Evolutionary conservation across 78 protist genomes (phyloP), one percentile per base, ranked within the genome.

Genomic region (Neovahlkampfia damariscottae): DNA sequence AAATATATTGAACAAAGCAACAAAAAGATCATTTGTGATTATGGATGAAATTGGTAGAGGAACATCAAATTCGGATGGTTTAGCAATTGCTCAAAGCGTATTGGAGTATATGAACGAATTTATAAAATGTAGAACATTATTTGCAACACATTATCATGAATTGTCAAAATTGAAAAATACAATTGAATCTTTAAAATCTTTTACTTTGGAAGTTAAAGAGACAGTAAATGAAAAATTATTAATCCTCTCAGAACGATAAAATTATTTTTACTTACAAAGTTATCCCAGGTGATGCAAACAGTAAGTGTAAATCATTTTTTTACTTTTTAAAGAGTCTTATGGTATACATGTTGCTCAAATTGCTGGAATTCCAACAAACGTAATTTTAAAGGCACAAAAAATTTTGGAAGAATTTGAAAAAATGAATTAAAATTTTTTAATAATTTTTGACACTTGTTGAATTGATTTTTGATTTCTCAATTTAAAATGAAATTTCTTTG

Each of bases 131-230:
- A 69, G 88, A 29, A 82, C 87, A 41, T 62, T 97, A 38, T 96
- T 97, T 79, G 80, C 97, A 30, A 97, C 99, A 7, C 99, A 97
- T 80, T 94, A 95, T 77, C 98, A 96, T 81, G 67, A 77, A 62
- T 85, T 96, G 31, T 69, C 82, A 8, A 73, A 3, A 10, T 67
- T 78, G 76, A 5, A 27, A 39, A 38, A 10, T 70, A 87, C 28
- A 70, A 82, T 38, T 94, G 91, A 72, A 85, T 70, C 38, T 6
- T 6, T 7, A 3, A 29, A 19, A 5, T 3, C 5, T 19, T 29
- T 74, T 67, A 29, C 66, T 78, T 30, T 38, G 5, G 5, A 10
- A 5, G 82, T 5, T 30, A 6, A 50, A 19, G 3, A 68, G 38
- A 7, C n/a, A n/a, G n/a, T n/a, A n/a, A n/a, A n/a, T n/a, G n/a